phyloP scores from a whole-genome alignment of 352 stramenopile species.

The Pythium sukuiense region DNA sequence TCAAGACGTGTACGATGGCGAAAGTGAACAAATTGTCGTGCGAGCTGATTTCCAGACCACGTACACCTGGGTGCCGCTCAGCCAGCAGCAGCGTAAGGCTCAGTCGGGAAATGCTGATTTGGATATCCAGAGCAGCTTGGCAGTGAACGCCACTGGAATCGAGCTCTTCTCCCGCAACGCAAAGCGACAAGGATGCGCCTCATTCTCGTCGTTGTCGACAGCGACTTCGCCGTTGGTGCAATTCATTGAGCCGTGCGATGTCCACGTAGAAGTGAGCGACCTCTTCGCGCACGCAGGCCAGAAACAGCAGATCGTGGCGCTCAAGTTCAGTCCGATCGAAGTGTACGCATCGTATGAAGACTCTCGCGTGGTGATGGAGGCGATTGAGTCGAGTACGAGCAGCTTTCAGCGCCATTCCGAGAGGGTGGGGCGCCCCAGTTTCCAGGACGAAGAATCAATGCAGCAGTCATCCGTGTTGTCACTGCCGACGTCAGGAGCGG shows the following conservation, averaged over 20 bases:
- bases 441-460: neutral
- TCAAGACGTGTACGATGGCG: conserved; percentile 41
- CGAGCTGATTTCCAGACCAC: conserved; percentile 55
- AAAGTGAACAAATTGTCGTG: conserved; percentile 51
- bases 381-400: conserved; percentile 40
- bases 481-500: conserved; percentile 1
- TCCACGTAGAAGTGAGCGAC: conserved; percentile 68
- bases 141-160: conserved; percentile 60
- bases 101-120: conserved; percentile 35
- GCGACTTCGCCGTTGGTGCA: conserved; percentile 52
- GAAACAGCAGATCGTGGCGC: conserved; percentile 70
- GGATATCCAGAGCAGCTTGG: conserved; percentile 70
- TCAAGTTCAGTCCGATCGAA: conserved; percentile 76
- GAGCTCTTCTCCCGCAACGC: conserved; percentile 67
- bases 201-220: conserved; percentile 18
- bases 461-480: conserved; percentile 12
- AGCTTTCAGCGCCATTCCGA: conserved; percentile 30
- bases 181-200: conserved; percentile 58
- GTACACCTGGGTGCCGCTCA: conserved; percentile 50
- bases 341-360: conserved; percentile 85
- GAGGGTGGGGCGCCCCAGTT: neutral
- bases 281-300: conserved; percentile 64
- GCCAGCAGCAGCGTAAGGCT: neutral
- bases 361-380: conserved; percentile 48
- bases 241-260: conserved; percentile 71